These are phyloP conservation scores for Gigaspora rosea DNA, from an alignment of 192 early-diverging fungal species.

Conservation along the genomic window DNA sequence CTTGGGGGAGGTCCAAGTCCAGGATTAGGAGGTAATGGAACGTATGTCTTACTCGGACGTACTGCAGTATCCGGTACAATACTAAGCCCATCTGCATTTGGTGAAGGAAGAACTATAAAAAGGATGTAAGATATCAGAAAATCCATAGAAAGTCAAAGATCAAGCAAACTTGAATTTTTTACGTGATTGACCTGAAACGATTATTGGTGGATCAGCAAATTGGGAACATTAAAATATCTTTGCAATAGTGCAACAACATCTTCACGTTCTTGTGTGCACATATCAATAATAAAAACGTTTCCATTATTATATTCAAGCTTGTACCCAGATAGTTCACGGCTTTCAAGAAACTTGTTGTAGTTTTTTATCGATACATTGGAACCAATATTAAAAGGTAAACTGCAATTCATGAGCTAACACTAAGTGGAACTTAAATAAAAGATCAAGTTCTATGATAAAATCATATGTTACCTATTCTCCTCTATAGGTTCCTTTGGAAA, in stretches of 20 bases:
- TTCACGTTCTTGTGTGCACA: conserved; percentile 10
- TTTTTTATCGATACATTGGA: conserved; percentile 17
- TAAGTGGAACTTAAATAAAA: conserved; percentile 27
- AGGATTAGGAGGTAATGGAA: neutral
- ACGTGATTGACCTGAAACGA: conserved; percentile 3
- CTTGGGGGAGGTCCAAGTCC: conserved; percentile 23
- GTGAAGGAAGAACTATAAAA: neutral
- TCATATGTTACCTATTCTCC: conserved; percentile 17
- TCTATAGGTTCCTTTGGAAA: conserved; percentile 23
- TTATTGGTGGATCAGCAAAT: conserved; percentile 16
- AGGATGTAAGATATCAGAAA: neutral
- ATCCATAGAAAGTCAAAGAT: conserved; percentile 19
- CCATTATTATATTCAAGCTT: conserved; percentile 14
- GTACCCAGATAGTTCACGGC: conserved; percentile 1
- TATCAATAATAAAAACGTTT: conserved; percentile 27
- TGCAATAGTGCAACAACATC: neutral
- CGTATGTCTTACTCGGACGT: conserved; percentile 5
- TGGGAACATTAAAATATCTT: conserved; percentile 17
- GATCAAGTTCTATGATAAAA: conserved; percentile 22
- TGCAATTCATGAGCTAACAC: conserved; percentile 27
- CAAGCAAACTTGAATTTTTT: conserved; percentile 25
- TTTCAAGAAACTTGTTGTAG: conserved; percentile 28
- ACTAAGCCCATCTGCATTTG: neutral
- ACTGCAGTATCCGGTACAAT: conserved; percentile 9
- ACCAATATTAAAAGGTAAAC: conserved; percentile 32